phyloP scores from a whole-genome alignment of 2,329 filamentous ascomycete genomes.

The Fusarium anthophilum region DNA sequence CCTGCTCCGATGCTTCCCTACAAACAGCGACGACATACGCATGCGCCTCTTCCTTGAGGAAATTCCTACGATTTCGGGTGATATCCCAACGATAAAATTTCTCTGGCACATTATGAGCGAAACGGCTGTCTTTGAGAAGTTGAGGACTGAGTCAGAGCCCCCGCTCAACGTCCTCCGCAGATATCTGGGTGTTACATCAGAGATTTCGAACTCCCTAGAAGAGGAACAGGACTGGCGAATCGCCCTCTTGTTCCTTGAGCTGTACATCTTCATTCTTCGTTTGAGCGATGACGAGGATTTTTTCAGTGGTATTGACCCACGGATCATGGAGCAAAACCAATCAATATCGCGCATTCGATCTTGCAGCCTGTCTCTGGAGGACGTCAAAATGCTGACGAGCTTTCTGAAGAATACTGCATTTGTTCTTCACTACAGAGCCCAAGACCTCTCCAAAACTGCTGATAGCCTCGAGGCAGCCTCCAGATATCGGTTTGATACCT shows the following conservation, averaged over 20 bases:
- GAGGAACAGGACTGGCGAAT: constrained; percentile 80
- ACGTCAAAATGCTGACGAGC: constrained; percentile 77
- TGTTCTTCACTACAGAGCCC: constrained; percentile 83
- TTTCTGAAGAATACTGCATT: constrained; percentile 95
- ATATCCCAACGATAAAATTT: constrained; percentile 69
- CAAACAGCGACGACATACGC: constrained; percentile 84
- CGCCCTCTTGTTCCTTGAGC: constrained; percentile 88
- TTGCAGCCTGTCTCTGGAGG: constrained; percentile 74
- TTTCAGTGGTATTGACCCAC: constrained; percentile 66
- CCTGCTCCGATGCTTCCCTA: constrained; percentile 84
- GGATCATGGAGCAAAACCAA: constrained; percentile 49
- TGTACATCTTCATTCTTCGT: constrained; percentile 92
- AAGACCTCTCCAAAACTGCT: constrained; percentile 60
- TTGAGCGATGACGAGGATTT: constrained; percentile 98
- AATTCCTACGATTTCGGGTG: constrained; percentile 58
- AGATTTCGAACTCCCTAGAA: constrained; percentile 22
- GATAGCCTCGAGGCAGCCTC: constrained; percentile 33
- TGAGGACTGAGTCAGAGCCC: constrained; percentile 44
- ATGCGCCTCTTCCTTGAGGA: constrained; percentile 84
- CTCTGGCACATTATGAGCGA: constrained; percentile 76
- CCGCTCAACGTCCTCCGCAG: constrained; percentile 44
- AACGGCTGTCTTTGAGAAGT: constrained; percentile 52
- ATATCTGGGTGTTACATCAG: constrained; percentile 46
- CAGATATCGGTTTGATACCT: constrained; percentile 43
- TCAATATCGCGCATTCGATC: constrained; percentile 61